Base-by-base conservation (phyloP, 1,284 basidiomycete genomes). In the Ganoderma meredithae region DNA sequence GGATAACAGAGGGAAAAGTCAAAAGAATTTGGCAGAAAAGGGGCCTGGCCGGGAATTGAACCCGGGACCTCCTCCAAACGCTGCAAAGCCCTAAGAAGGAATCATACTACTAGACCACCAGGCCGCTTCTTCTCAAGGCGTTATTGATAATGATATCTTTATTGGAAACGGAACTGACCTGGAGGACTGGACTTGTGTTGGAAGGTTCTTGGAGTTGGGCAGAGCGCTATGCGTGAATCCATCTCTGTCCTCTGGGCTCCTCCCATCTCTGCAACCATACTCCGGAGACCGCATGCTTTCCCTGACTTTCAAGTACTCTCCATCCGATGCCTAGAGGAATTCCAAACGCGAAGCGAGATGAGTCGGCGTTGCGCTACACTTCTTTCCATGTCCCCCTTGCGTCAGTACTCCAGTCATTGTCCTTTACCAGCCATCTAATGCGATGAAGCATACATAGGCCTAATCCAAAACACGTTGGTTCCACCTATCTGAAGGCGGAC, bases 21-120 rank as follows among this genome's bases (percentile, higher is more conserved):
- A 22, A 49, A 36, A 40, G 25, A 72, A 74, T 31, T 31, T 31
- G 27, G 27, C 2, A 72, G 73, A 9, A 36, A 36, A 9, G 7
- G 89, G 90, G 89, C 90, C 89, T 90, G 86, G 87, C 89, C 87
- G 88, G 89, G 90, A 91, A 91, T 91, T 91, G 90, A 92, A 91
- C 90, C 90, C 88, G 87, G 90, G 90, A 91, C 90, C 90, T 90
- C 90, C 89, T 90, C 89, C 89, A 90, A 69, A 79, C 76, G 66
- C 56, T 10, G 9, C 15, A n/a, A 52, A 6, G 47, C 70, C 70
- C 70, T 71, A 71, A 71, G 70, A 71, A 71, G 70, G 70, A 71
- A 71, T 71, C 70, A 71, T 71, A 71, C 70, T 71, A 71, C 70
- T 71, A 71, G 70, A 71, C 70, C 70, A 71, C 70, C 70, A 71